Conservation (phyloP, 768 basidiomycete species). For the Amanita polypyramis region DNA sequence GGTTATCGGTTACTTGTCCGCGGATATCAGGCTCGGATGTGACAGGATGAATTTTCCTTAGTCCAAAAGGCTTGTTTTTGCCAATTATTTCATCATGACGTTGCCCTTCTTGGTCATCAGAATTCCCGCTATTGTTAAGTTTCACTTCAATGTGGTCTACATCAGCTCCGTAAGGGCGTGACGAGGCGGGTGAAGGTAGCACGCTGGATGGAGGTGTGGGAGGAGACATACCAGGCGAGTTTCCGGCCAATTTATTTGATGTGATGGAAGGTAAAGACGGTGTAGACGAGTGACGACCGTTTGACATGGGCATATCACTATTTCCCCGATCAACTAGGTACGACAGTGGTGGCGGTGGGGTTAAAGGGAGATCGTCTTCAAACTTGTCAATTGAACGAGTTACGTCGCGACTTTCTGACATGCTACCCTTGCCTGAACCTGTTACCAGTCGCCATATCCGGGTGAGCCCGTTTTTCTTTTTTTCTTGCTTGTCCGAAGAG, state of each 20-base stretch:
- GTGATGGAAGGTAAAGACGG: conserved; percentile 54
- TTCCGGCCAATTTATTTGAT: conserved; percentile 43
- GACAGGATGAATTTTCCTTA: conserved; percentile 39
- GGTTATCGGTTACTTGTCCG: conserved; percentile 19
- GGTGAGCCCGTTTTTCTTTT: conserved; percentile 68
- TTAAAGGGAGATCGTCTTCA: conserved; percentile 69
- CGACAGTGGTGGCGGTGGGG: conserved; percentile 86
- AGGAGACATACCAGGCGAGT: conserved; percentile 58
- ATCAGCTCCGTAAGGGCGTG: conserved; percentile 50
- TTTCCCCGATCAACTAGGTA: conserved; percentile 71
- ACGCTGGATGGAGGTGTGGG: conserved; percentile 68
- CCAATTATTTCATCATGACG: conserved; percentile 23
- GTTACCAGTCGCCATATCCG: conserved; percentile 79
- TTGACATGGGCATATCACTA: conserved; percentile 25
- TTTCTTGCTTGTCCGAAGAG: conserved; percentile 45
- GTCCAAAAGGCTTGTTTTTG: conserved; percentile 17
- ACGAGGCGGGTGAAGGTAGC: conserved; percentile 68
- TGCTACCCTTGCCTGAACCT: conserved; percentile 36
- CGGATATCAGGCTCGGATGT: conserved; percentile 58
- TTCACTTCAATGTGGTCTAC: conserved; percentile 36
- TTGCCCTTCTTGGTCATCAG: conserved; percentile 31
- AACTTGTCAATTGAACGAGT: conserved; percentile 30
- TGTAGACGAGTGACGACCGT: conserved; percentile 54
- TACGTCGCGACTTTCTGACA: conserved; percentile 19
- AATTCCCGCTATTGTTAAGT: conserved; percentile 28